Conservation (phyloP, 2,329 filamentous ascomycete species). For the Colletotrichum neosansevieriae region DNA sequence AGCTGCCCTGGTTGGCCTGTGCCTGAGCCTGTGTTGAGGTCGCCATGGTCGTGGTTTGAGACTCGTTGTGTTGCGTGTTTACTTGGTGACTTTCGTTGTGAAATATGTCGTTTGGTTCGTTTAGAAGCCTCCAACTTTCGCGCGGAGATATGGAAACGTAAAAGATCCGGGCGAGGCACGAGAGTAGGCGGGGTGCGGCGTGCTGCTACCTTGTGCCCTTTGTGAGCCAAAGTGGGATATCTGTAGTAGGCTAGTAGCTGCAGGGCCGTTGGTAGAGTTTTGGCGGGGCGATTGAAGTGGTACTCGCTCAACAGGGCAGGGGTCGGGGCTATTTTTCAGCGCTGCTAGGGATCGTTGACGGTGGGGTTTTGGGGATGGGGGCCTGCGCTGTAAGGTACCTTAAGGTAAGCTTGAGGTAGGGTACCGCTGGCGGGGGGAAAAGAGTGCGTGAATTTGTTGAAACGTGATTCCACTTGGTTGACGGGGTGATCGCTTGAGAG, state of each 20-base stretch:
- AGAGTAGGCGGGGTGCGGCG: conserved; percentile 10
- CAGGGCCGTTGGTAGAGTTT: conserved; percentile 12
- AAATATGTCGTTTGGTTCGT: background rate
- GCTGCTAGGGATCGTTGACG: background rate
- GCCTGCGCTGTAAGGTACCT: background rate
- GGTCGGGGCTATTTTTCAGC: conserved; percentile 24
- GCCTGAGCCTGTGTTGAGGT: conserved; percentile 29
- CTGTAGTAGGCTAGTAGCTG: background rate
- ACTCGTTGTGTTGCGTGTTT: background rate
- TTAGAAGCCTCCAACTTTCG: background rate
- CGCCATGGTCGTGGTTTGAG: conserved; percentile 11
- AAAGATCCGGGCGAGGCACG: background rate
- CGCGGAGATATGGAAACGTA: background rate
- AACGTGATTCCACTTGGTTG: conserved; percentile 26
- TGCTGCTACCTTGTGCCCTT: background rate
- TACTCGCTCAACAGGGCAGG: conserved; percentile 16
- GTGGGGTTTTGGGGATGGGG: background rate
- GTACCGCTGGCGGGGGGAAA: background rate
- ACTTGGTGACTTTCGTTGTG: background rate
- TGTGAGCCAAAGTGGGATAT: conserved; percentile 13
- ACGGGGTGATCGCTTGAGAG: conserved; percentile 17
- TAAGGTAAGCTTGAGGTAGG: background rate
- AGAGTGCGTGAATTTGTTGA: background rate
- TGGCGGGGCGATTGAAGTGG: conserved; percentile 11
- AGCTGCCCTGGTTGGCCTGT: conserved; percentile 30